These are phyloP conservation scores for Cytospora paraplurivora DNA, from an alignment of 2,329 filamentous ascomycete species.

Conservation along the genomic window DNA sequence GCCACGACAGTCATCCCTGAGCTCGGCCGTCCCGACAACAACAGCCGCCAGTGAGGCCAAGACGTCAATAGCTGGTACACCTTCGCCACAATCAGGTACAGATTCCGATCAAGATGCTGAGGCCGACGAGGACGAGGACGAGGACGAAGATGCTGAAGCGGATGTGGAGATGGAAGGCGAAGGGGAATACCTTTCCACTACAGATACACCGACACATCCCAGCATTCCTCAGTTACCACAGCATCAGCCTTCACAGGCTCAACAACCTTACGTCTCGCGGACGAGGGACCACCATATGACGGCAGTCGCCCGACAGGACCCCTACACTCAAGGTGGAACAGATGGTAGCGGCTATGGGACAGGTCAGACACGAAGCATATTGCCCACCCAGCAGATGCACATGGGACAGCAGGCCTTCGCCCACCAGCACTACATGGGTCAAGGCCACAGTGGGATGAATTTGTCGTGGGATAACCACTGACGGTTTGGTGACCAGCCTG, in stretches of 20 bases:
- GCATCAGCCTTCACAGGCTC: slow-evolving; percentile 10
- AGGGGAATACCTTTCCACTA: slow-evolving; percentile 15
- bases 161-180: slow-evolving; percentile 26
- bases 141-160: slow-evolving; percentile 20
- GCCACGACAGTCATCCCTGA: slow-evolving; percentile 11
- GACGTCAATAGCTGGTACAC: slow-evolving; percentile 24
- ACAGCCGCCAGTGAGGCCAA: slow-evolving; percentile 23
- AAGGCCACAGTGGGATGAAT: slow-evolving; percentile 17
- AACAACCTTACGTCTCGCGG: slow-evolving; percentile 10
- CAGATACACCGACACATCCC: slow-evolving; percentile 17
- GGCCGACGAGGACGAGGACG: slow-evolving; percentile 18
- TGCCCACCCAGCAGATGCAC: slow-evolving; percentile 26
- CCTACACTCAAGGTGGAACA: slow-evolving; percentile 15
- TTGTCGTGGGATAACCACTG: slow-evolving; percentile 27
- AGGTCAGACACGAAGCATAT: slow-evolving; percentile 6
- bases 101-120: slow-evolving; percentile 27
- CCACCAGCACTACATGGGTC: slow-evolving; percentile 24
- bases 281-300: slow-evolving; percentile 15
- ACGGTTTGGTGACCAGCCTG: slow-evolving; percentile 23
- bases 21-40: slow-evolving; percentile 16
- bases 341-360: slow-evolving; percentile 8
- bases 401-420: slow-evolving; percentile 24
- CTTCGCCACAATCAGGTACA: slow-evolving; percentile 15
- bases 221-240: slow-evolving; percentile 15
- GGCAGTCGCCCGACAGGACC: slow-evolving; percentile 14